phyloP scores from a whole-genome alignment of 768 basidiomycete genomes.

The Gelatoporia subvermispora region DNA sequence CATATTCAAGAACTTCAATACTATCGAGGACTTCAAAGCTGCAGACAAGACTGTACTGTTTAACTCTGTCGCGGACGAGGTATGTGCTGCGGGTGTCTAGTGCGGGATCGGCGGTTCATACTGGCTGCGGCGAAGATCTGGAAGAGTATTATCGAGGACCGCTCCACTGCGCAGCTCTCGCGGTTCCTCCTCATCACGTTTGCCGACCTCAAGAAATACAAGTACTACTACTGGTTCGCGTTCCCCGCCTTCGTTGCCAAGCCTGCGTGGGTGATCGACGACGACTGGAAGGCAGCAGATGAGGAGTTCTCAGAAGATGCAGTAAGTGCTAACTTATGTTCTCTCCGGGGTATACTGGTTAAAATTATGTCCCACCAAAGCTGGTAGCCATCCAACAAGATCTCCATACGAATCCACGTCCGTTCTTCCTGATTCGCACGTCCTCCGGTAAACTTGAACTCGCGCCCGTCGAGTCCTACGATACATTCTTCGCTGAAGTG shows the following conservation, averaged over 20 bases:
- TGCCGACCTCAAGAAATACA: constrained; percentile 97
- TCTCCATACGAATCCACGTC: constrained; percentile 34
- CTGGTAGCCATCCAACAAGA: constrained; percentile 49
- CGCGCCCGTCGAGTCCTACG: constrained; percentile 52
- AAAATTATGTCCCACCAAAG: constrained; percentile 27
- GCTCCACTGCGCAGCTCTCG: constrained; percentile 54
- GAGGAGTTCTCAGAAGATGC: constrained; percentile 37
- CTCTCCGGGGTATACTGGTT: background rate
- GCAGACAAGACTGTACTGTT: constrained; percentile 88
- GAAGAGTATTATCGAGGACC: constrained; percentile 49
- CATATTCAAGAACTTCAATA: constrained; percentile 90
- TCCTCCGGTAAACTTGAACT: constrained; percentile 32
- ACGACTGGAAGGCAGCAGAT: constrained; percentile 53
- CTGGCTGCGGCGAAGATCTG: constrained; percentile 50
- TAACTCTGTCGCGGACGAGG: constrained; percentile 64
- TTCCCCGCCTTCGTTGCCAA: constrained; percentile 90
- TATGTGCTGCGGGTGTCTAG: constrained; percentile 23
- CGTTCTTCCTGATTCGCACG: constrained; percentile 62
- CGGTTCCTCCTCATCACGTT: constrained; percentile 89
- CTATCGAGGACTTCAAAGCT: constrained; percentile 91
- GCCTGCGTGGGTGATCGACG: constrained; percentile 83
- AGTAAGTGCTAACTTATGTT: constrained; percentile 27
- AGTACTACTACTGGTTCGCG: constrained; percentile 97
- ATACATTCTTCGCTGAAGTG: constrained; percentile 48
- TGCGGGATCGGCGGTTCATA: background rate